These are phyloP conservation scores for Dichotomopilus funicola DNA, from an alignment of 2,329 filamentous ascomycete genomes.

Conservation along the genomic window DNA sequence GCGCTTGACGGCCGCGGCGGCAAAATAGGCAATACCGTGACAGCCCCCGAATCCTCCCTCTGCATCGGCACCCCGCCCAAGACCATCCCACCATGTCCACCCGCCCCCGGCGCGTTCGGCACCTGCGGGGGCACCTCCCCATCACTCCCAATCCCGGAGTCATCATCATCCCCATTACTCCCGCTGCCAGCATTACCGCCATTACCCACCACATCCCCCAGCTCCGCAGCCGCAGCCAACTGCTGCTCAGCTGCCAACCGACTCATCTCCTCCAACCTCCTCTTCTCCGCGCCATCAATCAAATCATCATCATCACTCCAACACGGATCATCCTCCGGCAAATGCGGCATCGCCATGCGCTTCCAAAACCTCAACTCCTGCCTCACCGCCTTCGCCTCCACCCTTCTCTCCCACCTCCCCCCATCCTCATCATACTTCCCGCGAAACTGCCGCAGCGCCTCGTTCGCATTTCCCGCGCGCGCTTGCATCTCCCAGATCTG, in stretches of 20 bases:
- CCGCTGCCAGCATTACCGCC: neutral
- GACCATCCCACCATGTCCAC: constrained; percentile 22
- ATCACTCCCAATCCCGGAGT: neutral
- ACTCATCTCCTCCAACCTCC: constrained; percentile 45
- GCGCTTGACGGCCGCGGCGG: constrained; percentile 37
- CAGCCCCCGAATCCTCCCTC: constrained; percentile 28
- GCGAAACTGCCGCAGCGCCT: constrained; percentile 50
- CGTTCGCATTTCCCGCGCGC: constrained; percentile 52
- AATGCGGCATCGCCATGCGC: constrained; percentile 55
- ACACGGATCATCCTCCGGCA: constrained; percentile 53
- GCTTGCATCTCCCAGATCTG: constrained; percentile 63
- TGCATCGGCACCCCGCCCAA: constrained; percentile 41
- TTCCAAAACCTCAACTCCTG: constrained; percentile 62
- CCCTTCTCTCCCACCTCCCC: constrained; percentile 45
- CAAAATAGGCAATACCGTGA: constrained; percentile 28
- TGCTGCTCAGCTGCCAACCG: constrained; percentile 37
- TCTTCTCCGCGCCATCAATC: constrained; percentile 55
- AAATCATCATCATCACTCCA: constrained; percentile 62
- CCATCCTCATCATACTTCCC: constrained; percentile 51
- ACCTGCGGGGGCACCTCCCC: constrained; percentile 17
- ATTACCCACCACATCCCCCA: constrained; percentile 7
- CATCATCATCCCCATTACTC: constrained; percentile 7
- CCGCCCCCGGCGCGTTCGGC: constrained; percentile 15
- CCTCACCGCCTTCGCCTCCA: constrained; percentile 45
- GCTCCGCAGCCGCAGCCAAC: constrained; percentile 19